Evolutionary conservation across 73 alveolate species (phyloP).

Genomic region (Paramecium sonneborni): DNA sequence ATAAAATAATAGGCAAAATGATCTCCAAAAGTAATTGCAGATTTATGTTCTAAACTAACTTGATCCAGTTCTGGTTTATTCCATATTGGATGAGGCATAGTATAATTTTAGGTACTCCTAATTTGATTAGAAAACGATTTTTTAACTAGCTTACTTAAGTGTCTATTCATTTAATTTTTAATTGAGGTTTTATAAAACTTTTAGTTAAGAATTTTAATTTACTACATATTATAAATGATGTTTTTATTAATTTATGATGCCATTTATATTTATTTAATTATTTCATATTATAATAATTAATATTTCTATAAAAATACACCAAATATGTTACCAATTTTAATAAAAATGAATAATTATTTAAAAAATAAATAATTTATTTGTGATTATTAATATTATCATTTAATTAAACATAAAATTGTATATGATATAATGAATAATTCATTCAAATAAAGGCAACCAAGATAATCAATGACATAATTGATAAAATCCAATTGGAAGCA

Average conservation of each 20-base stretch:
- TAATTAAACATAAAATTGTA: no score
- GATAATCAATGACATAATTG: neutral
- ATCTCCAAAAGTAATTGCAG: conserved; percentile 58
- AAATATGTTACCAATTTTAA: neutral
- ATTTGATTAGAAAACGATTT: neutral
- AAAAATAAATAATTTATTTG: neutral
- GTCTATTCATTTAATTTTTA: conserved; percentile 7
- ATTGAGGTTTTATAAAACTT: neutral
- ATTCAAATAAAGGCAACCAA: neutral
- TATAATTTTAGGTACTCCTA: neutral
- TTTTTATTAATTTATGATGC: neutral
- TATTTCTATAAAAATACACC: neutral
- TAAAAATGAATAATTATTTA: neutral
- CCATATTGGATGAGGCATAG: conserved; percentile 64
- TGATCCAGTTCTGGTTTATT: neutral
- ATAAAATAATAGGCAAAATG: conserved; percentile 42
- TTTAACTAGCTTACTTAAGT: neutral
- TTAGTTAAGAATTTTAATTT: neutral
- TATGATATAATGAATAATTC: neutral
- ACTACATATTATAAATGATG: neutral
- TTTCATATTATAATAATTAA: neutral
- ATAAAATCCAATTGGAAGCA: neutral
- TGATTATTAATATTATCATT: neutral
- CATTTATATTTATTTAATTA: neutral
- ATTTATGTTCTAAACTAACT: conserved; percentile 14